phyloP scores from a whole-genome alignment of 2,329 filamentous ascomycete genomes.

The Sporothrix luriei region DNA sequence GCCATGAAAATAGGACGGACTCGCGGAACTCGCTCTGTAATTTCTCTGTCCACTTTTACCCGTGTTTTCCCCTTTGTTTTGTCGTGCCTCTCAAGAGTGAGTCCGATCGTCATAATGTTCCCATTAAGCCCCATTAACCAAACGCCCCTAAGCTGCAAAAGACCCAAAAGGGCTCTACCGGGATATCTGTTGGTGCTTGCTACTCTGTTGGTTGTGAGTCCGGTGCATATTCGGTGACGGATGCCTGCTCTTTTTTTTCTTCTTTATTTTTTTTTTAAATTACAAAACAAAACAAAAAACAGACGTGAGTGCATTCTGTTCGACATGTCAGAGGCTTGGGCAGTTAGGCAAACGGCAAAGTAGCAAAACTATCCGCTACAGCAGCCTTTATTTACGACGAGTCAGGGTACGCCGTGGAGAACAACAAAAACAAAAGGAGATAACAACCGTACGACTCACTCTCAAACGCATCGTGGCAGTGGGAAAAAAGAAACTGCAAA shows the following conservation, averaged over 20 bases:
- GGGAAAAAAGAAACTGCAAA: too few species aligned
- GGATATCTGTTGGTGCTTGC: too few species aligned
- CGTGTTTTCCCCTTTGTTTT: background rate
- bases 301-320: too few species aligned
- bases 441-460: too few species aligned
- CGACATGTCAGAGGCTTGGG: background rate
- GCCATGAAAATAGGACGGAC: background rate
- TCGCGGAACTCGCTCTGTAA: background rate
- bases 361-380: background rate
- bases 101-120: constrained; percentile 5
- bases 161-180: background rate
- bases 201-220: background rate
- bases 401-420: constrained; percentile 3
- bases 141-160: background rate
- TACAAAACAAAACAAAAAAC: too few species aligned
- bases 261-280: too few species aligned
- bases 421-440: background rate
- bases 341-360: background rate
- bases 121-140: background rate
- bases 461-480: too few species aligned
- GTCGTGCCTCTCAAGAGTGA: background rate
- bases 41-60: background rate
- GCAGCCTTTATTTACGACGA: background rate
- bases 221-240: background rate
- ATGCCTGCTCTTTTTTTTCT: too few species aligned